Conservation (phyloP, 2,329 filamentous ascomycete species). For the Neophaeococcomyces mojaviensis region DNA sequence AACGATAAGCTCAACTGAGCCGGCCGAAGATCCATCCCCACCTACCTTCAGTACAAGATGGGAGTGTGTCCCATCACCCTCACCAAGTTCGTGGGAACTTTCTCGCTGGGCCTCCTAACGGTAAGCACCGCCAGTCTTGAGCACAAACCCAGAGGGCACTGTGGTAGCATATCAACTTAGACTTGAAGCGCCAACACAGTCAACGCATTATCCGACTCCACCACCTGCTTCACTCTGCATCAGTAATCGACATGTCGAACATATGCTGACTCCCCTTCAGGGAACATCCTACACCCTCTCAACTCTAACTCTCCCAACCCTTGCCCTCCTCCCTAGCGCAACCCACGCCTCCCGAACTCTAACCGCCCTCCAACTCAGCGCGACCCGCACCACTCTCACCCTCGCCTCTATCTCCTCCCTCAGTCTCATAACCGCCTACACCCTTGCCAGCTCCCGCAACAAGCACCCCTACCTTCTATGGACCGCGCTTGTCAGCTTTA, state of each 20-base stretch:
- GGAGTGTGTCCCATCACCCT: constrained; percentile 56
- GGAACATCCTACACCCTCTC: constrained; percentile 82
- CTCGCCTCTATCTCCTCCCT: constrained; percentile 62
- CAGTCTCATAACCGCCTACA: constrained; percentile 69
- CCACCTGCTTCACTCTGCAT: background rate
- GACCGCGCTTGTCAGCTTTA: constrained; percentile 58
- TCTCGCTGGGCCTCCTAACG: constrained; percentile 79
- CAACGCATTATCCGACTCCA: background rate
- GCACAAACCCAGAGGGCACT: too few species aligned
- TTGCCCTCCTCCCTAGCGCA: constrained; percentile 73
- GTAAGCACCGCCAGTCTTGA: constrained; percentile 46
- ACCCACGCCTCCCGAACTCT: constrained; percentile 63
- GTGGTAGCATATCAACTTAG: too few species aligned
- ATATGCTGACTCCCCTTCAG: constrained; percentile 38
- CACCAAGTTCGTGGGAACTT: constrained; percentile 87
- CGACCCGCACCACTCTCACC: constrained; percentile 57
- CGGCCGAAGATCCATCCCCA: too few species aligned
- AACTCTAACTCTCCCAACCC: constrained; percentile 67
- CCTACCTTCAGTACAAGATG: constrained; percentile 11
- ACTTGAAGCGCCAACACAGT: background rate
- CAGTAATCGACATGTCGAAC: background rate
- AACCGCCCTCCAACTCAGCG: constrained; percentile 55
- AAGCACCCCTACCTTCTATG: constrained; percentile 88
- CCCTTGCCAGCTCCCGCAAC: constrained; percentile 63
- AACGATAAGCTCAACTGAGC: too few species aligned